These are phyloP conservation scores for Gossypium gossypioides DNA, from an alignment of 441 rosid genomes.

Conservation along the genomic window DNA sequence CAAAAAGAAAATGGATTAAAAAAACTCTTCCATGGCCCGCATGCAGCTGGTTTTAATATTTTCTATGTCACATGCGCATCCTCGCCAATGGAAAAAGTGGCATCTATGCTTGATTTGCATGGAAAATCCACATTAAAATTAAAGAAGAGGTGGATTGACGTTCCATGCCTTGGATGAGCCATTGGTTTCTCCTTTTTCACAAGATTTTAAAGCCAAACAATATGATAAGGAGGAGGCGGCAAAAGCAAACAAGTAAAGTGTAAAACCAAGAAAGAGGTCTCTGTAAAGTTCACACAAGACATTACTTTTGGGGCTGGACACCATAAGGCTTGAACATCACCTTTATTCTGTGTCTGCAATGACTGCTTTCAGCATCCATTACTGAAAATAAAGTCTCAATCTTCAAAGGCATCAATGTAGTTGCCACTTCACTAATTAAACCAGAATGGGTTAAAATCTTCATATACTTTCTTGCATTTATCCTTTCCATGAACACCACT, in stretches of 20 bases:
- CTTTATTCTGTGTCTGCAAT: constrained; percentile 11
- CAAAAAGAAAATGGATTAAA: constrained; percentile 21
- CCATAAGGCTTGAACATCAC: constrained; percentile 18
- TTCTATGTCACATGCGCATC: constrained; percentile 20
- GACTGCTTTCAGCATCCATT: constrained; percentile 18
- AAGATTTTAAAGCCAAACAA: not conserved
- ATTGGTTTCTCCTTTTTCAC: not conserved
- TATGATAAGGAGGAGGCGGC: not conserved
- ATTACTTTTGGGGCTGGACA: constrained; percentile 19
- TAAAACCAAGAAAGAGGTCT: not conserved
- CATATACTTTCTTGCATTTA: not conserved
- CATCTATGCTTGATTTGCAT: constrained; percentile 23
- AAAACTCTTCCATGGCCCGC: constrained; percentile 10
- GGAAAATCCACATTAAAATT: constrained; percentile 17
- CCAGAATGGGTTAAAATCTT: not conserved
- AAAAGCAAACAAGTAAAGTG: constrained; percentile 8
- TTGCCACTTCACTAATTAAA: constrained; percentile 11
- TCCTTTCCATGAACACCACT: not conserved
- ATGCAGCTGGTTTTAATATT: constrained; percentile 17
- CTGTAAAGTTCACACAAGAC: constrained; percentile 17
- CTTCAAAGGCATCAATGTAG: not conserved
- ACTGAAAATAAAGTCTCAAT: constrained; percentile 1
- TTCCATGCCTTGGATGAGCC: constrained; percentile 16
- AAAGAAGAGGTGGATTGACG: not conserved
- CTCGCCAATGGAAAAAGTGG: constrained; percentile 23